phyloP scores from a whole-genome alignment of 192 early-diverging fungal genomes.

The Coemansia sp. region DNA sequence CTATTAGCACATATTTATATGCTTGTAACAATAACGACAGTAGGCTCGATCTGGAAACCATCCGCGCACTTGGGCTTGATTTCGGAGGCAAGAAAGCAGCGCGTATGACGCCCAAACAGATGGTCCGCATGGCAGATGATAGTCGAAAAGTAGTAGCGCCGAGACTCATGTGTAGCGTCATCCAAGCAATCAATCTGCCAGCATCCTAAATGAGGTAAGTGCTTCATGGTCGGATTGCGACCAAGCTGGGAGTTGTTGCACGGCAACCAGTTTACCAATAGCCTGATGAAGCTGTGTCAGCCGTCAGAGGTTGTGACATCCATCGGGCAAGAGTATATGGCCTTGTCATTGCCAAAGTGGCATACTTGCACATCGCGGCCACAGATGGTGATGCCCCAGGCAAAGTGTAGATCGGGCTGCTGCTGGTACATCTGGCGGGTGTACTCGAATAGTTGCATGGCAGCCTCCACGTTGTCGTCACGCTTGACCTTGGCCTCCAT shows the following conservation, averaged over 20 bases:
- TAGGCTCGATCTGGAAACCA: not conserved
- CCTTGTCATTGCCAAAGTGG: not conserved
- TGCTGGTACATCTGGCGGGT: not conserved
- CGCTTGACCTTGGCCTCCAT: not conserved
- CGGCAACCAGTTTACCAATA: constrained; percentile 12
- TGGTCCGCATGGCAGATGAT: not conserved
- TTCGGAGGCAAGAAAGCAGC: constrained; percentile 11
- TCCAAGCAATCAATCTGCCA: not conserved
- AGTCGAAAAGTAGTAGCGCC: not conserved
- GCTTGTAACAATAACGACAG: too few species aligned
- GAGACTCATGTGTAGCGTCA: not conserved
- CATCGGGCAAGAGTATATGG: not conserved
- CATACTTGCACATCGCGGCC: not conserved
- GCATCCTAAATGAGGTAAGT: not conserved
- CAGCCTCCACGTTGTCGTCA: not conserved
- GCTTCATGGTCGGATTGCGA: not conserved
- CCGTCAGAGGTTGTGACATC: not conserved
- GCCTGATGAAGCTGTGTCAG: not conserved
- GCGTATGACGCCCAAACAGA: constrained; percentile 14
- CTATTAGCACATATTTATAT: too few species aligned
- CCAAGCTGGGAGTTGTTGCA: constrained; percentile 12
- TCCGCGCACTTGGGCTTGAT: not conserved
- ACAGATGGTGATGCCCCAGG: constrained; percentile 18
- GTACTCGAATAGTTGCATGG: not conserved
- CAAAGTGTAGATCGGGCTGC: constrained; percentile 14